phyloP scores from a whole-genome alignment of 2,329 filamentous ascomycete species.

The Penicillium sp. region DNA sequence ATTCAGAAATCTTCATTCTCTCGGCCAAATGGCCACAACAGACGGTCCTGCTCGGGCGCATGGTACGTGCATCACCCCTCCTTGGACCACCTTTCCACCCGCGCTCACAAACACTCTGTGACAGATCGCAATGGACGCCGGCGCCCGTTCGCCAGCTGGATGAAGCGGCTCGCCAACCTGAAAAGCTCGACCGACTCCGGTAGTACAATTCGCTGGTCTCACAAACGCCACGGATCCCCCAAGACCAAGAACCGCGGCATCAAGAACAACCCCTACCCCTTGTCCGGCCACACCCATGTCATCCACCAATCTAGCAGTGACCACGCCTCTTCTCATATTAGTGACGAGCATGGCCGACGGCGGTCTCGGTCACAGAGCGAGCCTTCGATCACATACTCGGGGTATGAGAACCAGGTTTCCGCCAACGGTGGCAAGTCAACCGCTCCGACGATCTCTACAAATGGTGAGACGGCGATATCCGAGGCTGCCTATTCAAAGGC shows the following conservation, averaged over 20 bases:
- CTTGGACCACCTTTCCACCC: conserved; percentile 1
- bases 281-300: conserved; percentile 68
- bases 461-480: conserved; percentile 75
- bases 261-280: conserved; percentile 89
- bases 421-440: conserved; percentile 72
- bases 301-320: conserved; percentile 48
- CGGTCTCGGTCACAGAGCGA: conserved; percentile 62
- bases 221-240: conserved; percentile 39
- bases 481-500: conserved; percentile 79
- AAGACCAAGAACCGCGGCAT: conserved; percentile 63
- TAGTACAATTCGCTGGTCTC: conserved; percentile 41
- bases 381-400: conserved; percentile 65
- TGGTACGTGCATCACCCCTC: conserved; percentile 41
- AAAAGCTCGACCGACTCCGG: conserved; percentile 70
- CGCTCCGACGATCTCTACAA: conserved; percentile 82
- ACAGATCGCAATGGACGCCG: conserved; percentile 75
- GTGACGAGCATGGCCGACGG: conserved; percentile 50
- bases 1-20: neutral
- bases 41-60: conserved; percentile 48
- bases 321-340: conserved; percentile 55
- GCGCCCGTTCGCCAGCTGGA: conserved; percentile 88
- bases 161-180: conserved; percentile 89
- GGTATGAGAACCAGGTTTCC: conserved; percentile 64
- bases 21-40: conserved; percentile 37
- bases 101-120: conserved; percentile 24